These are phyloP conservation scores for Solanum chilense DNA, from an alignment of 257 asterid species.

Conservation along the genomic window DNA sequence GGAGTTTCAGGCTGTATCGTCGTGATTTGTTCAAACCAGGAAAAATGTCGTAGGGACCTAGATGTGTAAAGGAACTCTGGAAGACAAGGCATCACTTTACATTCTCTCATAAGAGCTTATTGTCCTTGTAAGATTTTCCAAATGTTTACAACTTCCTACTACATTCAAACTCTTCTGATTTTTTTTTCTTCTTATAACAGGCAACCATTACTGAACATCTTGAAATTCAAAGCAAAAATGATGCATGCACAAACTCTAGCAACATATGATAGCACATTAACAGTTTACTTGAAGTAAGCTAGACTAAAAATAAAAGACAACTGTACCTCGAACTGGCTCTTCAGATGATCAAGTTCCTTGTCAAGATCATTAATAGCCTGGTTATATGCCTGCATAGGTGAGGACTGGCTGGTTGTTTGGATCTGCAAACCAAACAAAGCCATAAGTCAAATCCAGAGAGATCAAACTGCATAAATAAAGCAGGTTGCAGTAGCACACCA, in stretches of 20 bases:
- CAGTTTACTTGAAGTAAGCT: neutral
- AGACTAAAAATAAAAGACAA: neutral
- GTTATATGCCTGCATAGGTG: constrained; percentile 98
- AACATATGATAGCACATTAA: neutral
- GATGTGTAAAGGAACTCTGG: neutral
- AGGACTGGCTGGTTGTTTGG: constrained; percentile 90
- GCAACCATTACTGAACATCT: neutral
- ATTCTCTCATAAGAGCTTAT: too few relatives aligned
- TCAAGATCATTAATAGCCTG: constrained; percentile 95
- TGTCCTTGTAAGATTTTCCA: neutral
- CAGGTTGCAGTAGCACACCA: neutral
- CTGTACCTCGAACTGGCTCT: constrained; percentile 68
- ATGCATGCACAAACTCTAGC: neutral
- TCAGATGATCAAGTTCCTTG: constrained; percentile 84
- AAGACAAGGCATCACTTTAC: neutral
- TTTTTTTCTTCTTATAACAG: neutral
- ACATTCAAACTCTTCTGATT: neutral
- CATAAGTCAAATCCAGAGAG: neutral
- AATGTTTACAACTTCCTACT: neutral
- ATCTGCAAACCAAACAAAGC: constrained; percentile 37
- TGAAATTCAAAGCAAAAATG: neutral
- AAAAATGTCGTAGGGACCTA: neutral
- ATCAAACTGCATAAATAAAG: neutral
- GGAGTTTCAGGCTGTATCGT: neutral
- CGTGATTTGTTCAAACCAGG: neutral